Evolutionary conservation across 257 asterid species (phyloP).

Genomic region (Nicotiana otophora): DNA sequence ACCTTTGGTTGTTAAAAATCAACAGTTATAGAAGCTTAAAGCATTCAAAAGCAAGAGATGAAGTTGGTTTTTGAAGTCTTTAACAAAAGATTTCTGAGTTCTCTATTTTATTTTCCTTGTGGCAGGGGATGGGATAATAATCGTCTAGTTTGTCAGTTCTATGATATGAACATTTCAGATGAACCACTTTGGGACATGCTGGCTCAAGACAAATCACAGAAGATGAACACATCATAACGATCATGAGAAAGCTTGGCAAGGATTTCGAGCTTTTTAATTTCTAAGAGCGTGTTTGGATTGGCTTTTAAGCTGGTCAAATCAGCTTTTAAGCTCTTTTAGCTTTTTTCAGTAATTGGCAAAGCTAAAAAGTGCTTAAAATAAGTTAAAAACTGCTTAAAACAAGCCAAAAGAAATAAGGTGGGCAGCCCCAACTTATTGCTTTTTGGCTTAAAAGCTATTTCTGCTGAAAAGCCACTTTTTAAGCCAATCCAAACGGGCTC

Average conservation of each 20-base stretch:
- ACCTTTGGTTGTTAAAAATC: neutral
- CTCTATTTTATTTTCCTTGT: neutral
- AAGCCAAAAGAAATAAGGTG: no score
- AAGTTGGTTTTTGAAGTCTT: neutral
- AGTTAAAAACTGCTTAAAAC: no score
- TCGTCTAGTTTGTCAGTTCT: neutral
- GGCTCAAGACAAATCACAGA: neutral
- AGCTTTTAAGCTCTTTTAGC: no score
- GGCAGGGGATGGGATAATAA: neutral
- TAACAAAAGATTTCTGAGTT: neutral
- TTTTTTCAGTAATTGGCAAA: no score
- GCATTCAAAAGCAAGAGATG: neutral
- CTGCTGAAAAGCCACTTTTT: no score
- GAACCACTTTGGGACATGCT: neutral
- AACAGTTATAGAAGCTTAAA: neutral
- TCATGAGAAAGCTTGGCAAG: neutral
- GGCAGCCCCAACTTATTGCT: no score
- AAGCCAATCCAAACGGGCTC: no score
- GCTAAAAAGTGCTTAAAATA: no score
- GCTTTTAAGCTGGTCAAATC: no score
- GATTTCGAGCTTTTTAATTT: neutral
- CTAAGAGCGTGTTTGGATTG: no score
- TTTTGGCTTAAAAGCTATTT: no score
- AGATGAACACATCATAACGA: neutral
- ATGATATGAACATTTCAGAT: neutral